Evolutionary conservation across 2,329 filamentous ascomycete species (phyloP).

Genomic region (Epichloe sp.): DNA sequence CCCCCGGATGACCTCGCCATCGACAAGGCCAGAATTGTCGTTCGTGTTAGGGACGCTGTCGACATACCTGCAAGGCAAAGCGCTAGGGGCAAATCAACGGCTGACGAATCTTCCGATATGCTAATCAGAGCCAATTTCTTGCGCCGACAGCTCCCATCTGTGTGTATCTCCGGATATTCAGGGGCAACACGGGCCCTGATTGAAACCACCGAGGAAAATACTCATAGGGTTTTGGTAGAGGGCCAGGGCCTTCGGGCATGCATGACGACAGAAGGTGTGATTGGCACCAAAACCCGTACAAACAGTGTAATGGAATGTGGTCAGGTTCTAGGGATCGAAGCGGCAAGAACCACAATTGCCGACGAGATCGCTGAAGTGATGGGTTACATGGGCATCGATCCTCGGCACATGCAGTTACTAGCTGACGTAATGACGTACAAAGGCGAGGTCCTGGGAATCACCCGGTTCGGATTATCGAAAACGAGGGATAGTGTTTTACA

Average conservation of each 20-base stretch:
- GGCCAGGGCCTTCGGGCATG: slow-evolving; percentile 82
- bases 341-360: slow-evolving; percentile 79
- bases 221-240: slow-evolving; percentile 73
- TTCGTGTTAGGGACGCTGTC: slow-evolving; percentile 51
- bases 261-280: slow-evolving; percentile 86
- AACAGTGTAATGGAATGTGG: slow-evolving; percentile 87
- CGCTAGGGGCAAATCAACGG: slow-evolving; percentile 31
- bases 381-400: slow-evolving; percentile 90
- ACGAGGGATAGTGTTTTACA: slow-evolving; percentile 92
- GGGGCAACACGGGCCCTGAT: slow-evolving; percentile 81
- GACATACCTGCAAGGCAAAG: slow-evolving; percentile 34
- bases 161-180: slow-evolving; percentile 84
- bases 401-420: slow-evolving; percentile 91
- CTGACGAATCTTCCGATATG: slow-evolving; percentile 32
- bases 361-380: slow-evolving; percentile 81
- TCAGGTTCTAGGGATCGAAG: slow-evolving; percentile 87
- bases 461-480: slow-evolving; percentile 88
- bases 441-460: slow-evolving; percentile 92
- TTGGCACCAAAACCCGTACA: slow-evolving; percentile 59
- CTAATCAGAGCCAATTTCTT: slow-evolving; percentile 73
- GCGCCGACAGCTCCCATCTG: slow-evolving; percentile 64
- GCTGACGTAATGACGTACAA: slow-evolving; percentile 99
- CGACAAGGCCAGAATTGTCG: slow-evolving; percentile 50
- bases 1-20: slow-evolving; percentile 51
- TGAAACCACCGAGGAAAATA: slow-evolving; percentile 58